phyloP scores from a whole-genome alignment of 768 basidiomycete species.

The Candolleomyces aberdarensis region DNA sequence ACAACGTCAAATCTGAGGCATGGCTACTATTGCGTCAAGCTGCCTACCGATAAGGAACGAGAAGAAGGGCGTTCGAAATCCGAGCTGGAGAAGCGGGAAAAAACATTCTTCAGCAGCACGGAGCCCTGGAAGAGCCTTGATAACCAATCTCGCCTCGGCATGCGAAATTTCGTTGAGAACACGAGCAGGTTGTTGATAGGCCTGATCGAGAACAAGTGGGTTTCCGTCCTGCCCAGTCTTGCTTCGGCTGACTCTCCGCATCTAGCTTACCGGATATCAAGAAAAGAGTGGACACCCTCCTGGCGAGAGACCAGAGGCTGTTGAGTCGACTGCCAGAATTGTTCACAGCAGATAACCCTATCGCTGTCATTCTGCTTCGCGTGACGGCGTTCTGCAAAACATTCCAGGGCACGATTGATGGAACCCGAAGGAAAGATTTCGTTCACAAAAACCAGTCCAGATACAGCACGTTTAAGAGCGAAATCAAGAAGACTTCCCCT shows the following conservation, averaged over 20 bases:
- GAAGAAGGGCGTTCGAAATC: conserved; percentile 28
- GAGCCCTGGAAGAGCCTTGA: conserved; percentile 49
- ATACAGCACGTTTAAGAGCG: neutral
- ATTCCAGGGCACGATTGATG: no score
- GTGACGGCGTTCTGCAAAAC: no score
- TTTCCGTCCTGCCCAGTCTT: neutral
- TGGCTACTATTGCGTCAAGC: conserved; percentile 67
- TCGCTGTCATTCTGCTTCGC: no score
- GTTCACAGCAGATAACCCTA: no score
- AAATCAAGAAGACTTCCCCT: conserved; percentile 8
- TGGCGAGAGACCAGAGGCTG: no score
- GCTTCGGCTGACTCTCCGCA: no score
- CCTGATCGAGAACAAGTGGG: conserved; percentile 52
- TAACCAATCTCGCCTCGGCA: conserved; percentile 50
- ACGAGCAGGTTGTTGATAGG: conserved; percentile 50
- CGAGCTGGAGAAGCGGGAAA: conserved; percentile 35
- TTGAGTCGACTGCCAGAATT: no score
- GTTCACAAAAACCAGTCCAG: no score
- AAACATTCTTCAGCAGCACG: conserved; percentile 43
- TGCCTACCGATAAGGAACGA: conserved; percentile 59
- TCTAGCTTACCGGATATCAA: no score
- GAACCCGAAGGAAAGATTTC: no score
- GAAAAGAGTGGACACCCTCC: no score
- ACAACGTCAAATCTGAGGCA: conserved; percentile 41
- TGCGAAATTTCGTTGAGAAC: conserved; percentile 46